phyloP scores from a whole-genome alignment of 129 eudicot species.

The Lonicera japonica region DNA sequence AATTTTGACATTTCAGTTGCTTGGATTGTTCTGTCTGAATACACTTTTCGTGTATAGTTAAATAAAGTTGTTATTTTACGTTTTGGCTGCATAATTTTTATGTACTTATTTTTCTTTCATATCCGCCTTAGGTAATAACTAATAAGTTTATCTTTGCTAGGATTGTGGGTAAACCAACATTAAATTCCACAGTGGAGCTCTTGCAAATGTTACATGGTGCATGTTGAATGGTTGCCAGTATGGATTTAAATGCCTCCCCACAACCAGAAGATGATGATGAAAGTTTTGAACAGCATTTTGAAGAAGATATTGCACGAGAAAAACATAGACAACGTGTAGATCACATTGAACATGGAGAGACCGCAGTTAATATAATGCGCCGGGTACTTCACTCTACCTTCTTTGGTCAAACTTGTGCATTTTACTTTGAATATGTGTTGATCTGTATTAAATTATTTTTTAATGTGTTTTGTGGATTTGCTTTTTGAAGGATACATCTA shows the following conservation, averaged over 20 bases:
- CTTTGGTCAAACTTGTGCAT: not conserved
- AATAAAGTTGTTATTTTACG: no score
- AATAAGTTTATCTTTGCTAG: no score
- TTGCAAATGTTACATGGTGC: not conserved
- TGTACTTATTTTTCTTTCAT: no score
- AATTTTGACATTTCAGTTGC: not conserved
- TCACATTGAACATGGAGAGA: slow-evolving; percentile 56
- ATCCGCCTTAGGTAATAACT: no score
- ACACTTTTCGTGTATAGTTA: not conserved
- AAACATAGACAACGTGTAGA: slow-evolving; percentile 30
- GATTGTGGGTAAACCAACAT: not conserved
- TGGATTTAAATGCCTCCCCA: slow-evolving; percentile 96
- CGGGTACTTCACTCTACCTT: slow-evolving; percentile 53
- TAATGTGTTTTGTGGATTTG: not conserved
- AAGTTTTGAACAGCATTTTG: slow-evolving; percentile 41
- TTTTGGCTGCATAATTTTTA: no score
- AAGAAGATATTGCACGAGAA: slow-evolving; percentile 55
- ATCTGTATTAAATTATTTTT: not conserved
- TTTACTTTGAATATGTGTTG: not conserved
- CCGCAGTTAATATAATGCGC: slow-evolving; percentile 64
- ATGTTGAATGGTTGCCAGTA: slow-evolving; percentile 36
- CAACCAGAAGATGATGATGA: slow-evolving; percentile 94
- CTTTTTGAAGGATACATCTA: not conserved
- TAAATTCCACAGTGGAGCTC: not conserved
- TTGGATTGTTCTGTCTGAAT: not conserved